Evolutionary conservation across 2,329 filamentous ascomycete genomes (phyloP).

Genomic region (Aspergillus fumigatiaffinis): DNA sequence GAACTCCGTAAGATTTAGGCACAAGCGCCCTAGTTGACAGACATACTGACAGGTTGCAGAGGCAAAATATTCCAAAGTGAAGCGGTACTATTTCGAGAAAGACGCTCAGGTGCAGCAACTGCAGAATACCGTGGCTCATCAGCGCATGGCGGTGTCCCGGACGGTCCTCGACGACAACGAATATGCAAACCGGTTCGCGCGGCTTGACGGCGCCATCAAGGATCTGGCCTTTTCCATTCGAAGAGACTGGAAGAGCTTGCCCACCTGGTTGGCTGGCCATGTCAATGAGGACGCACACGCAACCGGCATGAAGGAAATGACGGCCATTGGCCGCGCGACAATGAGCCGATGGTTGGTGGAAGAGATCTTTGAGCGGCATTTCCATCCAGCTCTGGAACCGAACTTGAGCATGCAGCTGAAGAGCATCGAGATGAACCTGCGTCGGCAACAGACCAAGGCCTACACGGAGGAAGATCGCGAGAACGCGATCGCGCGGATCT

Average conservation of each 20-base stretch:
- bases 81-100: conserved; percentile 94
- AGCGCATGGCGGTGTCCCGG: conserved; percentile 88
- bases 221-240: conserved; percentile 94
- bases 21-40: background rate
- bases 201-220: conserved; percentile 88
- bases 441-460: conserved; percentile 68
- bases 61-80: conserved; percentile 96
- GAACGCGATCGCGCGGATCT: conserved; percentile 78
- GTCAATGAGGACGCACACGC: conserved; percentile 82
- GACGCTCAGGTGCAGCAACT: conserved; percentile 85
- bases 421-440: conserved; percentile 80
- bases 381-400: conserved; percentile 82
- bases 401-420: conserved; percentile 76
- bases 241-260: conserved; percentile 84
- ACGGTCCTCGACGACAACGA: conserved; percentile 94
- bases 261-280: conserved; percentile 71
- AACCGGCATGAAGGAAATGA: conserved; percentile 96
- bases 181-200: conserved; percentile 82
- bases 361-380: conserved; percentile 85
- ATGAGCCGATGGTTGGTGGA: conserved; percentile 88
- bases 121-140: conserved; percentile 95
- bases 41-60: conserved; percentile 50
- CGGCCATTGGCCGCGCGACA: conserved; percentile 81
- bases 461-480: conserved; percentile 84
- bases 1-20: conserved; percentile 40